These are phyloP conservation scores for Styphnolobium japonicum DNA, from an alignment of 306 rosid species.

Conservation along the genomic window DNA sequence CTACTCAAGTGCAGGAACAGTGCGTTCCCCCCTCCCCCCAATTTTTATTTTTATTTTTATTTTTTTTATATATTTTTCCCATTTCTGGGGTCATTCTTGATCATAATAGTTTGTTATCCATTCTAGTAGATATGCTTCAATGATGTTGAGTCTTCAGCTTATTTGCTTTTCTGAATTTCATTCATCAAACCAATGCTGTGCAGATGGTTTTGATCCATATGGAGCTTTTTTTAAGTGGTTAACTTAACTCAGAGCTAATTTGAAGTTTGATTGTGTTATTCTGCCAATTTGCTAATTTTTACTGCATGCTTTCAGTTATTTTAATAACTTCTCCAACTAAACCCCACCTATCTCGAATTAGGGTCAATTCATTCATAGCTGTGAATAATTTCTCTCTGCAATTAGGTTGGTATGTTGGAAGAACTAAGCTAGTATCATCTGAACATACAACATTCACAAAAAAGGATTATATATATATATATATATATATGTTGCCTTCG, in stretches of 20 bases:
- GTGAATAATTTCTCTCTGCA: not conserved
- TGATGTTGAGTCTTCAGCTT: not conserved
- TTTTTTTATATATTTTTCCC: no score
- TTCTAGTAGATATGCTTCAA: not conserved
- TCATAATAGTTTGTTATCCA: constrained; percentile 2
- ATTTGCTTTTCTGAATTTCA: not conserved
- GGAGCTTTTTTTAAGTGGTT: not conserved
- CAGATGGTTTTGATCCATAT: constrained; percentile 14
- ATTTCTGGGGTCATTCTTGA: constrained; percentile 2
- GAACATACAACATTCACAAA: not conserved
- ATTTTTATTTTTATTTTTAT: no score
- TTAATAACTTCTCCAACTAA: not conserved
- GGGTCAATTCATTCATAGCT: not conserved
- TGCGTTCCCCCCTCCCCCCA: constrained; percentile 47
- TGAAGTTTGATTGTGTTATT: not conserved
- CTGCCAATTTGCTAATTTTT: not conserved
- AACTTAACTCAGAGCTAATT: not conserved
- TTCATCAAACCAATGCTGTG: not conserved
- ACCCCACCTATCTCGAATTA: not conserved
- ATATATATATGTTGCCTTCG: not conserved
- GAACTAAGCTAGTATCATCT: not conserved
- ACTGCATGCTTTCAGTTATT: not conserved
- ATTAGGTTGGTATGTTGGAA: not conserved
- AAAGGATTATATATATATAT: no score
- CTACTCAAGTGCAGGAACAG: constrained; percentile 99